Evolutionary conservation across 805 yeast species (phyloP).

Genomic region (Ogataea neopini): DNA sequence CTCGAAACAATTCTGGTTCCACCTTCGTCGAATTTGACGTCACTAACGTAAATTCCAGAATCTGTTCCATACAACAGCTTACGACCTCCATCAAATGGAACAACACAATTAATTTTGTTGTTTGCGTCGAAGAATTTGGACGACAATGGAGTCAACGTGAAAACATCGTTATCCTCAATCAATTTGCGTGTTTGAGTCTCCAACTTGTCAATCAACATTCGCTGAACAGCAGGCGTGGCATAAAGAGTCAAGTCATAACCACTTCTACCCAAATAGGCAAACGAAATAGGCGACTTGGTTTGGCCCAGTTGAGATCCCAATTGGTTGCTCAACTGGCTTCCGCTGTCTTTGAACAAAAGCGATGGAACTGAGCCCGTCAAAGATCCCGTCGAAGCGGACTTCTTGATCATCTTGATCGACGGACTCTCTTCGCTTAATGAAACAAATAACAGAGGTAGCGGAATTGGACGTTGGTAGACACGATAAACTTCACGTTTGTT

Average conservation of each 20-base stretch:
- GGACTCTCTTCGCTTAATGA: constrained; percentile 82
- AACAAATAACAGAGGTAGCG: constrained; percentile 70
- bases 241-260: constrained; percentile 55
- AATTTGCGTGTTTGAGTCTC: constrained; percentile 76
- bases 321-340: background rate
- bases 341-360: constrained; percentile 26
- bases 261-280: constrained; percentile 53
- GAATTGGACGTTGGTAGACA: constrained; percentile 87
- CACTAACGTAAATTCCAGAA: constrained; percentile 83
- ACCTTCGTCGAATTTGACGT: constrained; percentile 55
- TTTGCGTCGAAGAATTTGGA: constrained; percentile 72
- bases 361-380: constrained; percentile 34
- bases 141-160: constrained; percentile 72
- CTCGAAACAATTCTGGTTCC: constrained; percentile 56
- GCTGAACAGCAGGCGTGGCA: constrained; percentile 66
- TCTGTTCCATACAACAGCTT: constrained; percentile 90
- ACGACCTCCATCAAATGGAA: constrained; percentile 93
- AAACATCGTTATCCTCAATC: constrained; percentile 73
- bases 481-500: constrained; percentile 90
- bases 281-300: constrained; percentile 48
- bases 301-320: background rate
- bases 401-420: constrained; percentile 47
- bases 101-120: constrained; percentile 85
- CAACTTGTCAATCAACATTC: constrained; percentile 76
- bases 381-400: constrained; percentile 39